Base-by-base conservation (phyloP, 257 asterid genomes). In the Mentha longifolia region DNA sequence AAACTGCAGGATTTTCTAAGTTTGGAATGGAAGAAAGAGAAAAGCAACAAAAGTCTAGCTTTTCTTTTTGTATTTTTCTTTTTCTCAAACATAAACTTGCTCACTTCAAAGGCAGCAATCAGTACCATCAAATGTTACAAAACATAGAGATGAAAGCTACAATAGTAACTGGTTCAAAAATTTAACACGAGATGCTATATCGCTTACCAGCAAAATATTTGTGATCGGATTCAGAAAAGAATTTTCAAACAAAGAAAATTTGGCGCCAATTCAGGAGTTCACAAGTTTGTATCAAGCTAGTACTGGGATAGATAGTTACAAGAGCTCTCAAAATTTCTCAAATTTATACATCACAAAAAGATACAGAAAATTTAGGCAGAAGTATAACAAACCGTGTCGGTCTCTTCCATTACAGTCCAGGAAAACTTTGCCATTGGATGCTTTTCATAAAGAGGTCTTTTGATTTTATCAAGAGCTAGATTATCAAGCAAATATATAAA, bases 401-500 rank as follows among this genome's bases (percentile, higher is more conserved):
- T 80, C 71, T 92, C 99, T 76, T 89, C 99, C 3, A 87, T 86
- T 73, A 85, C 54, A 67, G 95, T 95, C 99, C 98, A 91, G 61
- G 99, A 92, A 85, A 88, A 95, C 85, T 95, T 95, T 62, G 96
- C 84, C 99, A 92, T 95, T 6, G 99, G 98, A 83, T 92, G 99
- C 84, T 95, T 95, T 57, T 86, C 92, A 59, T 95, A 92, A 80
- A 89, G 78, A 68, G 99, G 99, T 58, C 87, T 80, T 78, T 83
- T 88, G 76, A 88, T 87, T 74, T 89, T 92, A 37, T 88, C 98
- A 61, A 95, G 96, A 73, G 90, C 99, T 95, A 84, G 52, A 76
- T 39, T 59, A 72, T 46, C 39, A 35, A 35, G 39, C 39, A 77
- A 65, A 77, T 37, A 37, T 45, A 46, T 33, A 63, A 52, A 59